phyloP scores from a whole-genome alignment of 2,329 filamentous ascomycete species.

The Fusarium veterinarium region DNA sequence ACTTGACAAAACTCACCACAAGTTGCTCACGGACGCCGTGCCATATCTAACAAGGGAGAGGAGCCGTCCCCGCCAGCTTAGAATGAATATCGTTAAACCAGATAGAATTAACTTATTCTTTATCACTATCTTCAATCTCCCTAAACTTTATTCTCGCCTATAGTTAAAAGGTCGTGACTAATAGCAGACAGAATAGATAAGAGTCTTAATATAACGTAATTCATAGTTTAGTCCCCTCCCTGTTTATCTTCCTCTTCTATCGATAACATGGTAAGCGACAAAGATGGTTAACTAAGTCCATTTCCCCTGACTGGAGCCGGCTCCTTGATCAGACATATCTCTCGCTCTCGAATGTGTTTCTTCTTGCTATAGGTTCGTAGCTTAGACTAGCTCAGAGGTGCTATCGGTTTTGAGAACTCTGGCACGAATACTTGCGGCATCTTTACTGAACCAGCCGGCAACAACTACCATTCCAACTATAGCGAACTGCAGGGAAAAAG shows the following conservation, averaged over 20 bases:
- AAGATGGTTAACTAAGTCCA: not conserved
- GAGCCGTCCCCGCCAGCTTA: not conserved
- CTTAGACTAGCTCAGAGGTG: not conserved
- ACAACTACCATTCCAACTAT: not conserved
- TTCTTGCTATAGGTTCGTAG: too few relatives aligned
- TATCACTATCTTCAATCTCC: not conserved
- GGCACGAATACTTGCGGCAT: not conserved
- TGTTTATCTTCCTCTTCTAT: not conserved
- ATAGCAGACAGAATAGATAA: too few relatives aligned
- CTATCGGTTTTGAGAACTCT: not conserved
- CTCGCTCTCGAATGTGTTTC: not conserved
- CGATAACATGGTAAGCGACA: not conserved
- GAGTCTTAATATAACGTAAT: too few relatives aligned
- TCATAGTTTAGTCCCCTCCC: not conserved
- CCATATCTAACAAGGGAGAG: not conserved
- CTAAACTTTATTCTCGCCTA: not conserved
- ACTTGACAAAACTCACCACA: too few relatives aligned
- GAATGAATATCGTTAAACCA: not conserved
- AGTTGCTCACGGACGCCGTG: not conserved
- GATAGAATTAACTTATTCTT: not conserved
- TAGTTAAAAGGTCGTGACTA: too few relatives aligned
- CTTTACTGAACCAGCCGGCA: not conserved
- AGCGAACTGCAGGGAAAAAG: not conserved
- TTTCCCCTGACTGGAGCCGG: not conserved
- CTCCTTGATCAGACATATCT: not conserved